Percentiles rank a stretch among this genome's conserved stretches.
Conservation (phyloP, 2,329 filamentous ascomycete species). For the Claviceps maximensis region DNA sequence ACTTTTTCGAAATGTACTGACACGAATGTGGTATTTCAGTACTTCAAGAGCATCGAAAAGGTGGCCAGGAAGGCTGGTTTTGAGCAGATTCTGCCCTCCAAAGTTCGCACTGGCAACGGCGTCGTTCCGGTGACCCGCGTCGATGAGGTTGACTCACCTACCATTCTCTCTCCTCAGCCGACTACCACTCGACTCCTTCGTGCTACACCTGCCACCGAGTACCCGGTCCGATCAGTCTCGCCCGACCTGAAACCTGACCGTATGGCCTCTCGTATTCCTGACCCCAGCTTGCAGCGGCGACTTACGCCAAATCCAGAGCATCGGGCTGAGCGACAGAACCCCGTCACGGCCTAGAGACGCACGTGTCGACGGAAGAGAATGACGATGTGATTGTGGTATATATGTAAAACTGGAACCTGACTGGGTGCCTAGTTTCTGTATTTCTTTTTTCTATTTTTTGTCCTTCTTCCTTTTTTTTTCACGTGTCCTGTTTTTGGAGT, state of each 20-base stretch:
- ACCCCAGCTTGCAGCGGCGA: constrained; percentile 29
- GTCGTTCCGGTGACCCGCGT: constrained; percentile 26
- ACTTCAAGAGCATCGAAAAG: constrained; percentile 60
- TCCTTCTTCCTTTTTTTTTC: neutral
- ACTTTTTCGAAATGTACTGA: neutral
- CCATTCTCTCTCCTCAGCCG: constrained; percentile 40
- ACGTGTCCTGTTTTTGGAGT: neutral
- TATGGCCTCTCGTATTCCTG: constrained; percentile 44
- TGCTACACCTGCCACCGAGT: constrained; percentile 41
- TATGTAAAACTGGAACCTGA: neutral
- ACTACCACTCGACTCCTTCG: constrained; percentile 41
- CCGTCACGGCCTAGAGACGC: constrained; percentile 8
- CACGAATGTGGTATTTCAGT: constrained; percentile 23
- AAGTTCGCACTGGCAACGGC: constrained; percentile 39
- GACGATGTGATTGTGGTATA: neutral
- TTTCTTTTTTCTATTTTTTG: neutral
- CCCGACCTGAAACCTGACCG: constrained; percentile 49
- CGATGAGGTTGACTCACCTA: constrained; percentile 29
- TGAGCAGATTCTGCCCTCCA: constrained; percentile 43
- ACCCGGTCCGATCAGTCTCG: constrained; percentile 40
- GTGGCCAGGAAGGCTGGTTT: constrained; percentile 44
- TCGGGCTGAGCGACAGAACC: constrained; percentile 17
- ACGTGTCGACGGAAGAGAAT: neutral
- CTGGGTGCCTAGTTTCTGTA: neutral
- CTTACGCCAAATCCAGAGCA: constrained; percentile 36